Conservation (phyloP, 139 green algal species). For the Chlamydomonas sp. region DNA sequence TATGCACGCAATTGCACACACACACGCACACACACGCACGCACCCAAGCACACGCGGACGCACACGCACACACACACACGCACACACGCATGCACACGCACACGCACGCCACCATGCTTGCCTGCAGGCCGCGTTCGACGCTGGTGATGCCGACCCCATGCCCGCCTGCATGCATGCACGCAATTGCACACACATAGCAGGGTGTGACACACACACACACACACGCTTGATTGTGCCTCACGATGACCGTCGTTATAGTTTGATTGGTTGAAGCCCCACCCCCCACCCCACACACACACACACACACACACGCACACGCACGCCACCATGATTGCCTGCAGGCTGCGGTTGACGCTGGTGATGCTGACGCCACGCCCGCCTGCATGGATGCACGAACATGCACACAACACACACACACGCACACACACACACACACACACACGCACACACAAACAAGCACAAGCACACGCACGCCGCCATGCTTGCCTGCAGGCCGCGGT, state of each 20-base stretch:
- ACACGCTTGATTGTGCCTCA: neutral
- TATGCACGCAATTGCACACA: neutral
- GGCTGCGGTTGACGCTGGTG: neutral
- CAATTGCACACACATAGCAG: neutral
- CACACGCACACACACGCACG: constrained; percentile 1
- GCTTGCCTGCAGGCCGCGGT: neutral
- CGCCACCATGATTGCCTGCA: too few species aligned
- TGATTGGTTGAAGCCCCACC: neutral
- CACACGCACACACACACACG: constrained; percentile 6
- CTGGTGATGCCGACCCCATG: neutral
- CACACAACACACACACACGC: neutral
- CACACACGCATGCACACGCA: neutral
- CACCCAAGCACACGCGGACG: neutral
- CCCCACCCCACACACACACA: neutral
- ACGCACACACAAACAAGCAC: neutral
- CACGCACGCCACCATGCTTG: neutral
- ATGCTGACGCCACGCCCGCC: neutral
- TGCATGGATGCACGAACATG: too few species aligned
- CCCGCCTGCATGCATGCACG: neutral
- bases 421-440: neutral
- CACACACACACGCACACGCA: neutral
- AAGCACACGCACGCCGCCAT: neutral
- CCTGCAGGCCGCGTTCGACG: neutral
- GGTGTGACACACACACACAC: neutral
- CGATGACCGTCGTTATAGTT: neutral